Conservation (phyloP, 345 rosid species). For the Clarkia xantiana region DNA sequence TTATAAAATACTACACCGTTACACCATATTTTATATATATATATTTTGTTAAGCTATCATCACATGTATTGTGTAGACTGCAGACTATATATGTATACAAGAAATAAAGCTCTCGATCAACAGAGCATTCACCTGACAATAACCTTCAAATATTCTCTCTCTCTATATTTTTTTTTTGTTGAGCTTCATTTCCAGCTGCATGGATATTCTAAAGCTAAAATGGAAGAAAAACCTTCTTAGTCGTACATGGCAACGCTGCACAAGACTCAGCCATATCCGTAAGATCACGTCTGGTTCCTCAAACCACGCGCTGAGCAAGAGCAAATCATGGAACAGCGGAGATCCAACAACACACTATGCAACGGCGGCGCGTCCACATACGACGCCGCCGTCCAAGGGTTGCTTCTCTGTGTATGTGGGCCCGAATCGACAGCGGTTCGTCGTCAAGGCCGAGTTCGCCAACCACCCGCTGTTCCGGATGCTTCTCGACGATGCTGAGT, state of each 20-base stretch:
- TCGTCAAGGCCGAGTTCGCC: constrained; percentile 32
- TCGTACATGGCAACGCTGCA: neutral
- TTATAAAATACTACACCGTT: too few species aligned
- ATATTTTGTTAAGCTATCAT: too few species aligned
- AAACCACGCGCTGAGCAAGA: constrained; percentile 11
- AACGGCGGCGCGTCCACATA: neutral
- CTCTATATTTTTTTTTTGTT: too few species aligned
- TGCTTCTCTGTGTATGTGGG: constrained; percentile 63
- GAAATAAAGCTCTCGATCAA: too few species aligned
- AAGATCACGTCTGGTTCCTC: too few species aligned
- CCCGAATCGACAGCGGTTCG: constrained; percentile 38
- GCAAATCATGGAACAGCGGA: constrained; percentile 28
- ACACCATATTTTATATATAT: too few species aligned
- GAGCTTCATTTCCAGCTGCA: too few species aligned
- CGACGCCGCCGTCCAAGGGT: constrained; percentile 26
- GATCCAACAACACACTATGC: neutral
- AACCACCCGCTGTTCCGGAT: constrained; percentile 48
- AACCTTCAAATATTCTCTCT: too few species aligned
- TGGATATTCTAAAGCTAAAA: neutral
- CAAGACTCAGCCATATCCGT: neutral
- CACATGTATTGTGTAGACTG: too few species aligned
- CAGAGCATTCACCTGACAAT: too few species aligned
- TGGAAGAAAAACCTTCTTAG: neutral
- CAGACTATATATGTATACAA: too few species aligned
- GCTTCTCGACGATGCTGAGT: constrained; percentile 54